Percentiles rank a stretch among this genome's conserved stretches.
These are phyloP conservation scores for Acer campestre DNA, from an alignment of 345 rosid species.

Conservation along the genomic window DNA sequence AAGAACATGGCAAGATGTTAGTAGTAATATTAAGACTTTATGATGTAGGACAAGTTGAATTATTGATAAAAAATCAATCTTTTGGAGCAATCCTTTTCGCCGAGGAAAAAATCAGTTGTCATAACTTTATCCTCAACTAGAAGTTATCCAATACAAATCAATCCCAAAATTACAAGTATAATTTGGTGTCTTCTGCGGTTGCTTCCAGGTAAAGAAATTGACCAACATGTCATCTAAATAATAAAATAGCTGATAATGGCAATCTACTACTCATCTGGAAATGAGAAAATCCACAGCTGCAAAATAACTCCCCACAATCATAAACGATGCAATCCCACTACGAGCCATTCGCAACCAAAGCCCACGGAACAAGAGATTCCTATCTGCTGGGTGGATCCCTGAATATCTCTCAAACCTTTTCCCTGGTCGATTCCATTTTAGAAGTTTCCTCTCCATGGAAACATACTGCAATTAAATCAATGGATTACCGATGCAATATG, in stretches of 20 bases:
- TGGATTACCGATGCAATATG: neutral
- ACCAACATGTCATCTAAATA: neutral
- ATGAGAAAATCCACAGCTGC: constrained; percentile 48
- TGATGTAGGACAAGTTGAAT: too few relatives aligned
- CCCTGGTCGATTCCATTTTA: constrained; percentile 80
- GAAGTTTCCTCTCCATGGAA: constrained; percentile 70
- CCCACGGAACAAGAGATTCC: constrained; percentile 68
- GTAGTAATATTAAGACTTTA: too few relatives aligned
- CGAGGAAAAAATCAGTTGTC: too few relatives aligned
- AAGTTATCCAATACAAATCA: neutral
- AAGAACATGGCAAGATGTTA: too few relatives aligned
- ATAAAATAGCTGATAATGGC: neutral
- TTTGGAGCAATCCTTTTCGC: too few relatives aligned
- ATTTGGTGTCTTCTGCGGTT: neutral
- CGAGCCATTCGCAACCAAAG: constrained; percentile 68
- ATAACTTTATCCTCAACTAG: neutral
- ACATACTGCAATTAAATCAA: constrained; percentile 48
- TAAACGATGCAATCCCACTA: constrained; percentile 63
- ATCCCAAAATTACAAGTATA: neutral
- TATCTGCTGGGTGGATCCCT: constrained; percentile 94
- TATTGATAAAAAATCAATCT: too few relatives aligned
- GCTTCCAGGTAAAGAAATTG: neutral
- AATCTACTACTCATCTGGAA: constrained; percentile 35
- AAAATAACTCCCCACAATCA: constrained; percentile 71
- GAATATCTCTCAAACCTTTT: constrained; percentile 73